phyloP scores from a whole-genome alignment of 768 basidiomycete genomes.

The Suillus paluster region DNA sequence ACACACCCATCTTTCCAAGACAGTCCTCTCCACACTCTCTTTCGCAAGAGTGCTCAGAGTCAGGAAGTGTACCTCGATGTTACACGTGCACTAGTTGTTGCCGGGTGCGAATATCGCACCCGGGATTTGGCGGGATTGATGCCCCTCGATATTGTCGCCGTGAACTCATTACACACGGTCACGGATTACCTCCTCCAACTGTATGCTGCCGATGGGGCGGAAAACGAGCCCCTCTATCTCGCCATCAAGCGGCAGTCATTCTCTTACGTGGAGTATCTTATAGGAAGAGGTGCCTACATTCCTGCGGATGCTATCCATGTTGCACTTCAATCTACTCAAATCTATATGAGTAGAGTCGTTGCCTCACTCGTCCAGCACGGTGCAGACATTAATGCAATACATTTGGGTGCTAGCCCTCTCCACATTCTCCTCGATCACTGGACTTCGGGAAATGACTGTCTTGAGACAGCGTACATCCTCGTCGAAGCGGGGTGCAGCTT shows the following conservation, averaged over 20 bases:
- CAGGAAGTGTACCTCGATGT: conserved; percentile 6
- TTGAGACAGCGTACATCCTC: background rate
- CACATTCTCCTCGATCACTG: background rate
- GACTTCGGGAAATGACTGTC: background rate
- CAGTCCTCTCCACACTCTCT: background rate
- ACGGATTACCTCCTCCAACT: background rate
- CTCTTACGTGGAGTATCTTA: background rate
- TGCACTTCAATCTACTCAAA: background rate
- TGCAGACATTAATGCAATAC: background rate
- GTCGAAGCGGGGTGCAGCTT: conserved; percentile 6
- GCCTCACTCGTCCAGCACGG: background rate
- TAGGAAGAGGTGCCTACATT: background rate
- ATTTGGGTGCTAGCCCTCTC: background rate
- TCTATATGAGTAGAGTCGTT: background rate
- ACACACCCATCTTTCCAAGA: background rate
- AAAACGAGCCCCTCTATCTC: background rate
- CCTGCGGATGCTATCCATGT: background rate
- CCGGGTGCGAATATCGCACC: conserved; percentile 12
- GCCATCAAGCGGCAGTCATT: background rate
- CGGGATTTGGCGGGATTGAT: background rate
- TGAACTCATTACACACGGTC: background rate
- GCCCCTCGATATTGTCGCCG: conserved; percentile 8
- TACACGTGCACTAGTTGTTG: conserved; percentile 3
- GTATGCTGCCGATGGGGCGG: background rate
- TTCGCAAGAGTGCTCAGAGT: background rate